These are phyloP conservation scores for Ambrosiella cleistominuta DNA, from an alignment of 2,329 filamentous ascomycete species.

Conservation along the genomic window DNA sequence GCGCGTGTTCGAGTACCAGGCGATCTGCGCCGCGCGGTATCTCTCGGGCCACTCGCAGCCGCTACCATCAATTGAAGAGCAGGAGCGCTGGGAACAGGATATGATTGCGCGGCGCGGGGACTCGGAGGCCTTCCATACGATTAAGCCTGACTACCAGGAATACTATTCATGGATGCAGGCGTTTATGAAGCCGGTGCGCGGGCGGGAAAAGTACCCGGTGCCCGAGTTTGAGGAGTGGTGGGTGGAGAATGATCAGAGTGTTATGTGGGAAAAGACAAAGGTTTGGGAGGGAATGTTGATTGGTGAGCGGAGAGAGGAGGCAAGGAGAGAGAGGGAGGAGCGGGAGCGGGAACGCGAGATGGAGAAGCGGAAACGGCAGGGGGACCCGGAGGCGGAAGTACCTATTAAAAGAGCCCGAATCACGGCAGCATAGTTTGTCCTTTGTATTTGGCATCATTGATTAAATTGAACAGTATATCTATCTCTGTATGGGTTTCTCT, in stretches of 20 bases:
- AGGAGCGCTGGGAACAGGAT: constrained; percentile 20
- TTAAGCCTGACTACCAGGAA: constrained; percentile 21
- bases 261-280: constrained; percentile 18
- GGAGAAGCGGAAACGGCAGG: background rate
- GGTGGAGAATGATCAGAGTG: constrained; percentile 17
- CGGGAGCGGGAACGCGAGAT: background rate
- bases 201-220: constrained; percentile 20
- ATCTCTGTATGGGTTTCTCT: background rate
- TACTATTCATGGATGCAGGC: constrained; percentile 24
- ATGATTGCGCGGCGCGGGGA: constrained; percentile 18
- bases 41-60: constrained; percentile 19
- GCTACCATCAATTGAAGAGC: constrained; percentile 17
- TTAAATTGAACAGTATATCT: background rate
- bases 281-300: constrained; percentile 19
- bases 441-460: background rate
- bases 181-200: constrained; percentile 21
- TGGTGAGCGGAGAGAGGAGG: constrained; percentile 12
- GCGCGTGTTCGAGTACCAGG: constrained; percentile 24
- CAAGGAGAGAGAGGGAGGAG: constrained; percentile 2
- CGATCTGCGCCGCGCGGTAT: constrained; percentile 21
- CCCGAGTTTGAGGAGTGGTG: constrained; percentile 26
- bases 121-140: constrained; percentile 20
- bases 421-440: background rate
- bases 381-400: background rate
- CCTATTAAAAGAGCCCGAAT: background rate